Percentiles rank a stretch among this genome's conserved stretches.
phyloP scores from a whole-genome alignment of 1,284 basidiomycete species.

The Takashimella tepidaria region DNA sequence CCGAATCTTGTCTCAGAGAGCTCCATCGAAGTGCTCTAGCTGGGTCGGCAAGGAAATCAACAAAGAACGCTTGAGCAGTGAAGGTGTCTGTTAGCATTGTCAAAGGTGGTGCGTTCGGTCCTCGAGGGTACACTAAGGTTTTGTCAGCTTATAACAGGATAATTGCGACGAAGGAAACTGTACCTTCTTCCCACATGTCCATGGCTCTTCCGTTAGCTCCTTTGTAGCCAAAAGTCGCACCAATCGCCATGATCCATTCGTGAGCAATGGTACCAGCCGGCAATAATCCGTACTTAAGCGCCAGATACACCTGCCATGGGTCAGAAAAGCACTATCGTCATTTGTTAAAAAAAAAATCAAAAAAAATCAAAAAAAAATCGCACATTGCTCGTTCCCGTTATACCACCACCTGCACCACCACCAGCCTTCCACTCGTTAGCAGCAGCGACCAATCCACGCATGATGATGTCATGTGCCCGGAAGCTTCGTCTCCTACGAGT shows the following conservation, averaged over 20 bases:
- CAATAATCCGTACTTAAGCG: constrained; percentile 62
- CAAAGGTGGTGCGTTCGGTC: constrained; percentile 51
- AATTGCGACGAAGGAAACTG: background rate
- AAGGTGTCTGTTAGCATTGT: constrained; percentile 91
- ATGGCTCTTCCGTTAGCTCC: constrained; percentile 67
- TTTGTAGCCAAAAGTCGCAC: constrained; percentile 73
- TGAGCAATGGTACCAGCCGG: constrained; percentile 85
- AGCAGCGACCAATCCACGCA: constrained; percentile 65
- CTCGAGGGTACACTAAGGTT: constrained; percentile 56
- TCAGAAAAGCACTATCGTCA: constrained; percentile 3
- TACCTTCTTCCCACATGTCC: constrained; percentile 70
- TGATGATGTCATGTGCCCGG: constrained; percentile 70
- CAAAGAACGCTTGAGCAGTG: constrained; percentile 74
- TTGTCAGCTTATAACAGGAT: background rate
- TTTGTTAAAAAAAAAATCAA: constrained; percentile 4
- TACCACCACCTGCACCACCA: constrained; percentile 51
- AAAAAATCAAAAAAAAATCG: no score
- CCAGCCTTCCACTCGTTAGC: constrained; percentile 52
- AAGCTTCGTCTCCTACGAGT: constrained; percentile 81
- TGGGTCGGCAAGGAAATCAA: constrained; percentile 62
- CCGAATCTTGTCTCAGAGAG: constrained; percentile 85
- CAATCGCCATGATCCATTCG: constrained; percentile 95
- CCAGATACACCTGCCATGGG: constrained; percentile 75
- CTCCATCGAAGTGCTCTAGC: constrained; percentile 65
- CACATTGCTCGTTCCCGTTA: constrained; percentile 86